phyloP scores from a whole-genome alignment of 2,329 filamentous ascomycete genomes.

The Pyrenophora graminea region DNA sequence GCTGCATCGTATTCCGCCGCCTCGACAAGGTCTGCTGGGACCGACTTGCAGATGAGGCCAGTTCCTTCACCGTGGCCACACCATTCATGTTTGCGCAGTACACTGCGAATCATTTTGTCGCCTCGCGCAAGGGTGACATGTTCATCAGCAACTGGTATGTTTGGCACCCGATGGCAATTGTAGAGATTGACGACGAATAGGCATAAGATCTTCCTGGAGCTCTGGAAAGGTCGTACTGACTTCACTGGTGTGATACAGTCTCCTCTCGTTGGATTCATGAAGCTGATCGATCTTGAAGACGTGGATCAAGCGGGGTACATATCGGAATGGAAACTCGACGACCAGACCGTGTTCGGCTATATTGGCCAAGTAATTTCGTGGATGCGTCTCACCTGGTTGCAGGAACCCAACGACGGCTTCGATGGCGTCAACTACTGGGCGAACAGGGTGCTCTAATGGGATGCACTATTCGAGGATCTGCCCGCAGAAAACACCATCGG shows the following conservation, averaged over 20 bases:
- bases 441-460: slow-evolving; percentile 34
- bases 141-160: slow-evolving; percentile 53
- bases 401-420: slow-evolving; percentile 39
- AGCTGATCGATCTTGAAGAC: slow-evolving; percentile 27
- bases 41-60: slow-evolving; percentile 45
- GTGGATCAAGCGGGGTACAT: slow-evolving; percentile 27
- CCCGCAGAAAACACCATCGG: slow-evolving; percentile 32
- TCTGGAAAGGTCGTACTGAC: slow-evolving; percentile 29
- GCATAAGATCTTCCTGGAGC: slow-evolving; percentile 33
- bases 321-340: slow-evolving; percentile 42
- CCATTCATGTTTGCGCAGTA: slow-evolving; percentile 32
- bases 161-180: neutral
- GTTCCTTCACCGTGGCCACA: slow-evolving; percentile 37
- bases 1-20: slow-evolving; percentile 44
- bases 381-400: slow-evolving; percentile 38
- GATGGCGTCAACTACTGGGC: slow-evolving; percentile 37
- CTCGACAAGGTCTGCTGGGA: slow-evolving; percentile 50
- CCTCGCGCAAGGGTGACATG: slow-evolving; percentile 47
- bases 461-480: slow-evolving; percentile 30
- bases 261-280: slow-evolving; percentile 33
- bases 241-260: slow-evolving; percentile 23
- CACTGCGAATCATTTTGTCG: slow-evolving; percentile 52
- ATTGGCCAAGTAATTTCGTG: slow-evolving; percentile 48
- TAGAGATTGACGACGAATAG: slow-evolving; percentile 9
- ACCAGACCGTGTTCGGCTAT: slow-evolving; percentile 45